Evolutionary conservation across 176 grass and related monocot genomes (phyloP), one percentile per base, ranked within the genome.

Genomic region (Chrysopogon serrulatus): DNA sequence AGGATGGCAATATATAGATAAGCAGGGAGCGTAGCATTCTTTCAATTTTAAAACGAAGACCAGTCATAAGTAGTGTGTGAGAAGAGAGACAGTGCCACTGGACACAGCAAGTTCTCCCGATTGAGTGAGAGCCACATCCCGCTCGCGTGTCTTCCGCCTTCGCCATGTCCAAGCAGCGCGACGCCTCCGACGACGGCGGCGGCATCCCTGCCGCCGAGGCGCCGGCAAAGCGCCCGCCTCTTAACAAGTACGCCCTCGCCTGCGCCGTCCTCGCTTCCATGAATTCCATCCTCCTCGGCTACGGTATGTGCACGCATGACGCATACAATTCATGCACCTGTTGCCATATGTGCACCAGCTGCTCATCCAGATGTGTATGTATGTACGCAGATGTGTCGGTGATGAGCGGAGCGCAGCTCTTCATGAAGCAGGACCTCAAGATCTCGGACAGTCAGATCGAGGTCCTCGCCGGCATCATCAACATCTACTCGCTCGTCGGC

Each of bases 251-350:
- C 70, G 94, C 94, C 44, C 68, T 86, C 28, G 91, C 71, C 26
- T 96, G 91, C 77, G 86, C 94, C 47, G 65, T 96, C 15, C 85
- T 96, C 37, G 91, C 91, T 36, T 93, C 94, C 69, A 91, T 86
- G 79, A 93, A 91, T 74, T 96, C 94, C 84, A 88, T 96, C 84
- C 81, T 96, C 66, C 90, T 96, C 84, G 91, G 94, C 76, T 96
- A 96, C 21, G 94, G 94, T 96, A 68, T 56, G 68, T 32, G 5
- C 68, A 61, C 49, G n/a, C 11, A 15, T 16, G 11, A 61, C 28
- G 15, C 19, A 36, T 37, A 65, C 1, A 33, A 1, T 32, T 65
- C 76, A 79, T 32, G 40, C 59, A 45, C 36, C 0, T 27, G 7
- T 4, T 39, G 4, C 14, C 6, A n/a, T 6, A 39, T 14, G 32